Evolutionary conservation across 2,329 filamentous ascomycete species (phyloP), one percentile per base, ranked within the genome.

Genomic region (Hymenotorrendiella dingleyae): DNA sequence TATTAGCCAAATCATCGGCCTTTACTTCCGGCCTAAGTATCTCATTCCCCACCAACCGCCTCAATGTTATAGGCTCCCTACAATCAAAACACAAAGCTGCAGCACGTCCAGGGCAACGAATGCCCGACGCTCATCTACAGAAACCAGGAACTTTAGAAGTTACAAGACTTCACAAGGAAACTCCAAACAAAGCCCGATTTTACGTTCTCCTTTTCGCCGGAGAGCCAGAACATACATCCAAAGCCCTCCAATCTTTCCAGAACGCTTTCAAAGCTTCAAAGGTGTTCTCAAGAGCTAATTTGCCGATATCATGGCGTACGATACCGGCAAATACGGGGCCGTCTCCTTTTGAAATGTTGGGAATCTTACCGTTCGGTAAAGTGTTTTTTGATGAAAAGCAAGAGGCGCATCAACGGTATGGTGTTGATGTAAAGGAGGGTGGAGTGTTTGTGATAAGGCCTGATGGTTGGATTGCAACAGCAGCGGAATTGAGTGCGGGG

Each of bases 1-100:
- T 81, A 48, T 78, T 82, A 53, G 63, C 69, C 42, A 70, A 74
- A 38, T 78, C 78, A 30, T 70, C 78, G 14, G 68, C 72, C 2
- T 82, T 82, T 57, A 82, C 79, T 33, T 76, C 75, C 0, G 78
- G 78, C 0, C 66, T 79, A 7, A 78, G 77, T 3, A 78, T 78
- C 7, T 68, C 68, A 32, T 83, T 82, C 54, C 57, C 60, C 4
- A 40, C 50, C 0, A 76, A 77, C 24, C 50, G 66, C 2, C 57
- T 78, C 6, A 78, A 73, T 47, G 36, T 49, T 3, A 29, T 38
- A n/a, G 52, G 54, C 9, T 50, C 50, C 2, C 48, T 54, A 21
- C 28, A 36, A n/a, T 45, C 47, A 3, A 53, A 61, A 8, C 35
- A 46, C 3, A 45, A 52, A 22, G 30, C 42, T 4, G 38, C 48